Percentiles rank a stretch among this genome's conserved stretches.
phyloP scores from a whole-genome alignment of 306 rosid genomes.

The Vachellia collinsii region DNA sequence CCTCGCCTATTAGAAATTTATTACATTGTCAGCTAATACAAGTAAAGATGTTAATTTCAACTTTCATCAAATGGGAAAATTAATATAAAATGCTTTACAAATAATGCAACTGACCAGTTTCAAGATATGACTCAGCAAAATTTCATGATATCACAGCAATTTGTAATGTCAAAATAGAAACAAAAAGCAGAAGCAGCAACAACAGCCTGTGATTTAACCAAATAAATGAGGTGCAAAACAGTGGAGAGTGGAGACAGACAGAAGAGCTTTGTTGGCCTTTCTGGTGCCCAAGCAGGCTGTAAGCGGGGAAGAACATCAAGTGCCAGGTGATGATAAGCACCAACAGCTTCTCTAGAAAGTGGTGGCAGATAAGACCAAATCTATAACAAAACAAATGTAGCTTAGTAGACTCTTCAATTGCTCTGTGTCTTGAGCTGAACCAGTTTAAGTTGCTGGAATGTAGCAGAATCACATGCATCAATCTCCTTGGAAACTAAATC shows the following conservation, averaged over 20 bases:
- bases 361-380: conserved; percentile 64
- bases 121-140: background rate
- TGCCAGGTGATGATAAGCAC: conserved; percentile 66
- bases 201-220: too few relatives aligned
- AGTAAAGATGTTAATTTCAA: background rate
- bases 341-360: conserved; percentile 75
- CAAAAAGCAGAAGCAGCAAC: conserved; percentile 2
- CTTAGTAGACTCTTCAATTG: conserved; percentile 65
- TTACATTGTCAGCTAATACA: conserved; percentile 14
- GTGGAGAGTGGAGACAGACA: conserved; percentile 47
- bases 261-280: conserved; percentile 61
- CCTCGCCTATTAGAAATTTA: conserved; percentile 52
- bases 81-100: background rate
- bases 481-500: too few relatives aligned
- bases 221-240: too few relatives aligned
- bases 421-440: conserved; percentile 72
- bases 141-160: background rate
- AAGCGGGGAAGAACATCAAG: conserved; percentile 57
- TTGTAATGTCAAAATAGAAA: too few relatives aligned
- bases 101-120: background rate
- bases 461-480: conserved; percentile 61
- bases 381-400: conserved; percentile 50
- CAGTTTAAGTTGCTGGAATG: conserved; percentile 78
- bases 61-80: conserved; percentile 1
- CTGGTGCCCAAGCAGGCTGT: conserved; percentile 43